Conservation (phyloP, 768 basidiomycete genomes). For the Russula olivacea region DNA sequence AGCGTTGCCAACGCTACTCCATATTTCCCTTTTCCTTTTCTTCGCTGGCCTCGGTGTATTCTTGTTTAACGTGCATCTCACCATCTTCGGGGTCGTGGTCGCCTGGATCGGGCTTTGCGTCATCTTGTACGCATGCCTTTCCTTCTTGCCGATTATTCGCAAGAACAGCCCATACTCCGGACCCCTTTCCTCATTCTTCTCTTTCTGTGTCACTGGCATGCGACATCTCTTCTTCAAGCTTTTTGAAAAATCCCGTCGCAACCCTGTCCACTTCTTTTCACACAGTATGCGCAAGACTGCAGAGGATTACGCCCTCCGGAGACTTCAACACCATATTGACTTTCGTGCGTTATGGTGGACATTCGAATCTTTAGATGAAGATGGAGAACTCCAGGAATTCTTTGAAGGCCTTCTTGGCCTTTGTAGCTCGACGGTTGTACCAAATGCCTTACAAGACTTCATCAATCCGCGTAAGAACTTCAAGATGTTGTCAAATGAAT, state of each 20-base stretch:
- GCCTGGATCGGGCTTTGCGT: conserved; percentile 13
- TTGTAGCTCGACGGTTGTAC: neutral
- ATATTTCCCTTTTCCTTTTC: conserved; percentile 47
- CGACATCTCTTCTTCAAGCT: neutral
- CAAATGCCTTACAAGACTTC: neutral
- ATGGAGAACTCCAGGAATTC: conserved; percentile 7
- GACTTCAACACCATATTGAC: neutral
- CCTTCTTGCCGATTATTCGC: conserved; percentile 12
- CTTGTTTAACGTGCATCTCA: conserved; percentile 31
- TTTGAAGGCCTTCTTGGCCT: conserved; percentile 4
- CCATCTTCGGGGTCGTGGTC: conserved; percentile 14
- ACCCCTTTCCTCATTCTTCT: neutral
- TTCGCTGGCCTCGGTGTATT: conserved; percentile 46
- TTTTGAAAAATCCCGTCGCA: too few relatives aligned
- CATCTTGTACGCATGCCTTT: conserved; percentile 17
- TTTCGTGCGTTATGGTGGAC: conserved; percentile 4
- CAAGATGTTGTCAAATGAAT: neutral
- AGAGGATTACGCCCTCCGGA: neutral
- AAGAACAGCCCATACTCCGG: conserved; percentile 10
- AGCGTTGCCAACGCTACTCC: conserved; percentile 43
- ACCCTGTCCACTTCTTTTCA: neutral
- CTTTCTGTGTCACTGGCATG: neutral
- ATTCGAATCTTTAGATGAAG: neutral
- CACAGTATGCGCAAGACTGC: neutral
- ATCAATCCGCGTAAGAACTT: neutral